Evolutionary conservation across 139 green algal species (phyloP), one percentile per base, ranked within the genome.

Genomic region (Chlorella vulgaris): DNA sequence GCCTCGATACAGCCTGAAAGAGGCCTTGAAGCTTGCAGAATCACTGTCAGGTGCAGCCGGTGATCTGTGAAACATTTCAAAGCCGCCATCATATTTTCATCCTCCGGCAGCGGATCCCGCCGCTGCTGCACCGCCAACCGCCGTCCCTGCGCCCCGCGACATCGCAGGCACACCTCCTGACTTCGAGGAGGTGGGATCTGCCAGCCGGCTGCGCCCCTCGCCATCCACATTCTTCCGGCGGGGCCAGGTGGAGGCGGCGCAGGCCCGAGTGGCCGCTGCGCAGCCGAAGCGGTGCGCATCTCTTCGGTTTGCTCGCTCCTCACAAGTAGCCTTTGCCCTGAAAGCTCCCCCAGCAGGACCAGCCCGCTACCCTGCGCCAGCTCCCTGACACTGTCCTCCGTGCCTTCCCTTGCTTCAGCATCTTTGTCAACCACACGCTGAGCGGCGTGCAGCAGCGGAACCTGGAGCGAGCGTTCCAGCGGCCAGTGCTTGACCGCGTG

Each of bases 401-500:
- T 67, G 15, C 58, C 18, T 15, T 55, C 18, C 38, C 24, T 19
- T 1, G 3, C 26, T 38, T 31, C 40, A 81, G 86, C 29, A 75
- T 91, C 7, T 90, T 93, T 83, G 71, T 94, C 19, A 94, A 94
- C 31, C 80, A 84, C 6, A 43, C 66, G 53, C 79, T 94, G 26
- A 87, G 70, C 2, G 85, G 84, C 4, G 81, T 91, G 40, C 91
- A 94, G 81, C 85, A 91, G 79, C 83, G 91, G 35, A 93, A 94
- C 80, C 68, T 95, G 74, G 88, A 93, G 78, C 31, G 26, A 1
- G 84, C 80, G 1, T 73, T 84, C 66, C 74, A 75, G 1, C 29
- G 73, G 15, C 85, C 86, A 0, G 92, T 95, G 35, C 26, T 95
- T 60, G 92, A 95, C 86, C 68, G 92, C 0, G 84, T 93, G 33